These are phyloP conservation scores for Lizonia empirigonia DNA, from an alignment of 2,329 filamentous ascomycete genomes.

Conservation along the genomic window DNA sequence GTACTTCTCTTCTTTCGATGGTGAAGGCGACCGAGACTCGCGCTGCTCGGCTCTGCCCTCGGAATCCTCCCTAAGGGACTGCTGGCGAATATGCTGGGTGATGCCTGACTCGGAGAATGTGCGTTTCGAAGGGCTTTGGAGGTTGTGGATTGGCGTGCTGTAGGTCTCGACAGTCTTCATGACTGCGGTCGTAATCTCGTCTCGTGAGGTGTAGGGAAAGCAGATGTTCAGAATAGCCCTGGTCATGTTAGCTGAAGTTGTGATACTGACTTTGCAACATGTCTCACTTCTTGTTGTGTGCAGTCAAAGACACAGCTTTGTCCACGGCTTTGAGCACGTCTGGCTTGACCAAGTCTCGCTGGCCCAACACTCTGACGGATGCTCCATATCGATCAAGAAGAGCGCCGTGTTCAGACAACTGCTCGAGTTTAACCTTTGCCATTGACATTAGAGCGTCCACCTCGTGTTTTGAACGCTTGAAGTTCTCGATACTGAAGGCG, in stretches of 20 bases:
- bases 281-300: slow-evolving; percentile 76
- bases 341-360: slow-evolving; percentile 79
- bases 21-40: slow-evolving; percentile 43
- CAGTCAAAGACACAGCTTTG: slow-evolving; percentile 82
- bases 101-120: slow-evolving; percentile 90
- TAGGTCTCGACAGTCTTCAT: slow-evolving; percentile 87
- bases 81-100: slow-evolving; percentile 75
- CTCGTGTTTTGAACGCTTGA: slow-evolving; percentile 94
- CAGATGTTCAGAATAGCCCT: slow-evolving; percentile 85
- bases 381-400: slow-evolving; percentile 92
- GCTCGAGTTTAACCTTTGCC: slow-evolving; percentile 91
- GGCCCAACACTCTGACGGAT: slow-evolving; percentile 81
- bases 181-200: slow-evolving; percentile 92
- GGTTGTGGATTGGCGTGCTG: slow-evolving; percentile 66
- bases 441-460: slow-evolving; percentile 97
- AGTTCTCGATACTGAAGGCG: slow-evolving; percentile 99
- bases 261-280: neutral
- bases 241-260: slow-evolving; percentile 10
- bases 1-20: slow-evolving; percentile 43
- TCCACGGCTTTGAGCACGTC: slow-evolving; percentile 92
- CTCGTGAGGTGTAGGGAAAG: slow-evolving; percentile 94
- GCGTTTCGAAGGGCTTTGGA: slow-evolving; percentile 62
- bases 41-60: slow-evolving; percentile 35
- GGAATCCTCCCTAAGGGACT: slow-evolving; percentile 50
- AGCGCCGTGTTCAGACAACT: slow-evolving; percentile 91